Conservation (phyloP, 345 rosid species). For the Dimocarpus longan region DNA sequence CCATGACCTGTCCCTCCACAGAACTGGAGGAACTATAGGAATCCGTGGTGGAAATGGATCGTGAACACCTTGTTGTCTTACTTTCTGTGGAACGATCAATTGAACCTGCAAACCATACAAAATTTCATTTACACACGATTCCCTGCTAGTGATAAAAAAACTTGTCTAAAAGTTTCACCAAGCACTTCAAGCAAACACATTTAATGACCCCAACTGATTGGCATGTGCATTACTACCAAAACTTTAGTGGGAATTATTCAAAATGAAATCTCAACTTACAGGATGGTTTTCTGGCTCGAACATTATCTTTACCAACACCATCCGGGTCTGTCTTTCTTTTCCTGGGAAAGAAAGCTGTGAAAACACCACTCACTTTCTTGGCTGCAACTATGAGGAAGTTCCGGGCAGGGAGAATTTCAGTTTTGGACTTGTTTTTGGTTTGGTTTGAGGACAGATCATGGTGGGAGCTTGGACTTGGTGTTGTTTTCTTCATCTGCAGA, state of each 20-base stretch:
- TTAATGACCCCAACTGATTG: too few relatives aligned
- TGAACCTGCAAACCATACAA: slow-evolving; percentile 44
- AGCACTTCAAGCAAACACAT: too few relatives aligned
- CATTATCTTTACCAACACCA: slow-evolving; percentile 17
- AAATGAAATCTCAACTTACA: slow-evolving; percentile 50
- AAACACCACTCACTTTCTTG: slow-evolving; percentile 47
- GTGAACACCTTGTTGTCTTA: slow-evolving; percentile 37
- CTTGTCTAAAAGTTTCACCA: too few relatives aligned
- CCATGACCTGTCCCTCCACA: slow-evolving; percentile 41
- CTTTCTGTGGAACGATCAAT: slow-evolving; percentile 56
- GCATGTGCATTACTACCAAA: too few relatives aligned
- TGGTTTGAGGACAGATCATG: slow-evolving; percentile 20
- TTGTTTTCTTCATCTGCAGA: slow-evolving; percentile 46
- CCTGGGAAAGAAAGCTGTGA: slow-evolving; percentile 36
- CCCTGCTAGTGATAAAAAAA: too few relatives aligned
- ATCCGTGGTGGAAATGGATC: slow-evolving; percentile 47
- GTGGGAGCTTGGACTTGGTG: slow-evolving; percentile 21
- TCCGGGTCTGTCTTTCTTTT: slow-evolving; percentile 24
- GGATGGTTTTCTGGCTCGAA: slow-evolving; percentile 36
- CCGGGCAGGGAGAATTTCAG: slow-evolving; percentile 20
- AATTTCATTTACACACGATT: neutral
- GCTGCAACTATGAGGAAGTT: slow-evolving; percentile 43
- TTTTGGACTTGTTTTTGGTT: slow-evolving; percentile 16
- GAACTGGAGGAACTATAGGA: slow-evolving; percentile 55
- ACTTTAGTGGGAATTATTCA: neutral